These are phyloP conservation scores for Cordia subcordata DNA, from an alignment of 257 asterid species.

Conservation along the genomic window DNA sequence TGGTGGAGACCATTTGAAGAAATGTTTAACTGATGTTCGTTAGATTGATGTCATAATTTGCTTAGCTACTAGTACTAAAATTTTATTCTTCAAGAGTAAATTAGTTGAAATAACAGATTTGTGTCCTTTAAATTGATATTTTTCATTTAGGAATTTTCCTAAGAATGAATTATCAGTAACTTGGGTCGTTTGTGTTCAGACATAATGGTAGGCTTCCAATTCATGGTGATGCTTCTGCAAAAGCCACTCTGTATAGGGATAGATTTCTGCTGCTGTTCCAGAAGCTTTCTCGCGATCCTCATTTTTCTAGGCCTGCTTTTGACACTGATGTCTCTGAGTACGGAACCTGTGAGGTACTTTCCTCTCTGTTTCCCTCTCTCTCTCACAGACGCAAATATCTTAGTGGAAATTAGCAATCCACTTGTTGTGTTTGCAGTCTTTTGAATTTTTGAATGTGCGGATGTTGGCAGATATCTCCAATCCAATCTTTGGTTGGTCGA, in stretches of 20 bases:
- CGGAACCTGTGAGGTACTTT: constrained; percentile 79
- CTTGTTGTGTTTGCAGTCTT: neutral
- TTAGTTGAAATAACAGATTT: too few relatives aligned
- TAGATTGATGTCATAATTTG: neutral
- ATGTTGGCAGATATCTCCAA: constrained; percentile 64
- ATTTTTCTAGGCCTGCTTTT: constrained; percentile 71
- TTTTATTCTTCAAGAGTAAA: too few relatives aligned
- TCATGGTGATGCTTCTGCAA: constrained; percentile 92
- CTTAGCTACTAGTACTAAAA: too few relatives aligned
- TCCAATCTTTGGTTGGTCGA: constrained; percentile 90
- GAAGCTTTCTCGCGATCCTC: constrained; percentile 83
- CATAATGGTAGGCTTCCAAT: constrained; percentile 60
- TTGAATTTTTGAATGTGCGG: neutral
- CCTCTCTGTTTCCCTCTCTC: constrained; percentile 1
- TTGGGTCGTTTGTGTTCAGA: constrained; percentile 29
- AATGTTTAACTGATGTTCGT: neutral
- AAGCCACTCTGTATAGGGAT: constrained; percentile 71
- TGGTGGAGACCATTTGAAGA: too few relatives aligned
- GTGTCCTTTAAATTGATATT: too few relatives aligned
- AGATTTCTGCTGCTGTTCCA: constrained; percentile 77
- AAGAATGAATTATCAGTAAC: neutral
- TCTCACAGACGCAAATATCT: neutral
- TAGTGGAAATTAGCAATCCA: neutral
- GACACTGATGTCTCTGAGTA: constrained; percentile 56
- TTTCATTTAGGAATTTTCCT: neutral